A percentile compares a stretch with the other conserved stretches of the same genome.
Conservation (phyloP, 2,329 filamentous ascomycete species). For the Tympanopsis confertula region DNA sequence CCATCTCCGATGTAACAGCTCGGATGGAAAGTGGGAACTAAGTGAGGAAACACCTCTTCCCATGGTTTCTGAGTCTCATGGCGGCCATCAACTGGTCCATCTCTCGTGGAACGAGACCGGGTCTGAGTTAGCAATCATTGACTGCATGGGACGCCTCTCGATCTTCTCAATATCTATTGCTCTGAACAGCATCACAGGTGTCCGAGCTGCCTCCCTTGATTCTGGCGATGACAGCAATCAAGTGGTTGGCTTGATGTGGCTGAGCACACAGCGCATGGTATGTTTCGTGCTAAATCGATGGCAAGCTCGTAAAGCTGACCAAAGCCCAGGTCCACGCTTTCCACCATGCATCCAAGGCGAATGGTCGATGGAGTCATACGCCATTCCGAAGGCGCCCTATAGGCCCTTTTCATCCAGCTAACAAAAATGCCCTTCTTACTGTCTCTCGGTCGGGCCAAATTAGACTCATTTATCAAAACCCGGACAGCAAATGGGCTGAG, state of each 20-base stretch:
- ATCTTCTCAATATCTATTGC: constrained; percentile 1
- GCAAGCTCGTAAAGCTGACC: not conserved
- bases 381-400: not conserved
- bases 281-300: not conserved
- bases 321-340: not conserved
- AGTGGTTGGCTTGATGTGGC: not conserved
- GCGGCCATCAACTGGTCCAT: not conserved
- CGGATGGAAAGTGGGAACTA: not conserved
- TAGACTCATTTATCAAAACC: not conserved
- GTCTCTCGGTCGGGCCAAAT: not conserved
- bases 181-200: not conserved
- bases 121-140: not conserved
- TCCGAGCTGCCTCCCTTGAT: not conserved
- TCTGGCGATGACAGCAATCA: not conserved
- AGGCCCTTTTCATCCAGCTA: not conserved
- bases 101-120: not conserved
- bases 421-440: not conserved
- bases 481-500: not conserved
- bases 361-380: not conserved
- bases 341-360: not conserved
- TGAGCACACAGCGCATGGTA: not conserved
- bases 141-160: not conserved
- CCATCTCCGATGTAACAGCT: not conserved
- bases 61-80: not conserved
- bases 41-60: not conserved